Evolutionary conservation across 345 rosid genomes (phyloP), one percentile per base, ranked within the genome.

Genomic region (Eucalyptus sp.): DNA sequence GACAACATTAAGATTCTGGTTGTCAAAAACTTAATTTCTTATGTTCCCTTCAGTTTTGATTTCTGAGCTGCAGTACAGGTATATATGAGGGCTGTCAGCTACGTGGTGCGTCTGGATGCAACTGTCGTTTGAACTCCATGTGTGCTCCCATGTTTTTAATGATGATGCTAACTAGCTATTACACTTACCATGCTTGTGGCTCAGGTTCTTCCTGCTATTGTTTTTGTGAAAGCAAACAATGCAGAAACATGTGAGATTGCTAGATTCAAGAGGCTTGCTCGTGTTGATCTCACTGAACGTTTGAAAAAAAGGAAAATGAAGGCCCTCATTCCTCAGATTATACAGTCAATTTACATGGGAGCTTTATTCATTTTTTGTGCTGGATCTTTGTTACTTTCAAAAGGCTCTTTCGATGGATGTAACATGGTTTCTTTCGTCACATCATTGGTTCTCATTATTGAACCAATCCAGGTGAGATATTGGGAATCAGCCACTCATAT

Each of bases 191-290:
- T 10, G 84, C 29, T 76, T 76, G 48, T 76, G 84, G 48, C 48
- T 49, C 89, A 97, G 99, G 96, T 97, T 85, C 94, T 97, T 81
- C 98, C 99, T 76, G 97, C 99, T 14, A 93, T 96, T 92, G 89
- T 97, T 81, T 96, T 96, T 88, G 98, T 97, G 89, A 97, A 97
- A 91, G 99, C 99, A 90, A 97, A 95, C 93, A 97, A 95, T 91
- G 96, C 96, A 37, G 99, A 96, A 93, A 86, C 90, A 33, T 93
- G 92, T 88, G 99, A 96, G 95, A 91, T 89, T 92, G 92, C 94
- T 50, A 94, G 98, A 92, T 96, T 96, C 90, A 92, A 90, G 90
- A 93, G 92, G 93, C 96, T 95, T 91, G 99, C 98, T 86, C 84
- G 86, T 89, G 93, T 92, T 88, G 98, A 96, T 91, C 94, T 92